Evolutionary conservation across 306 rosid species (phyloP), one percentile per base, ranked within the genome.

Genomic region (Casuarina equisetifolia): DNA sequence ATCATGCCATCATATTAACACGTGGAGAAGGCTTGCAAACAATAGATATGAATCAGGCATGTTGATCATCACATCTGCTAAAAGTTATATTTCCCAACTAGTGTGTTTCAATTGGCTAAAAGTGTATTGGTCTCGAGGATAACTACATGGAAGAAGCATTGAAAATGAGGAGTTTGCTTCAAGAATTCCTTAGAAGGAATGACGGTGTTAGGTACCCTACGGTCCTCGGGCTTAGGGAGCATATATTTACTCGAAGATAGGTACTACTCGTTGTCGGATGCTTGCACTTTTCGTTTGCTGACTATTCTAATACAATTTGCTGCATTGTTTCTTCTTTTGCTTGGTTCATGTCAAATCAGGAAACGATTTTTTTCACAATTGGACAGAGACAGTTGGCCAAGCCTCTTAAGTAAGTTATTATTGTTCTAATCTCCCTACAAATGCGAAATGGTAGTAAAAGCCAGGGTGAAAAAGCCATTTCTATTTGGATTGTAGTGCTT

Each of bases 311-410:
- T 84, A 59, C 68, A 76, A 48, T 81, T 79, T 40, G 74, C 49
- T 88, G 79, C 90, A 95, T 97, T 92, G 98, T 95, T 86, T 95
- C 98, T 81, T 95, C 98, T 77, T 96, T 95, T 78, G 98, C 98
- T 62, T 95, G 98, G 98, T 95, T 95, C 93, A 95, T 95, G 98
- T 95, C 98, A 82, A 95, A 95, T 89, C 98, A 95, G 83, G 98
- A 95, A 85, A 95, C 97, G 57, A 92, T 97, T 89, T 95, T 95
- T 80, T 97, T 95, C 76, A 92, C 97, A 43, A 95, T 95, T 83
- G 98, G 98, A 73, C 98, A 95, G 87, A 89, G 98, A 87, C 83
- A 92, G 80, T 77, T 95, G 88, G 98, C 98, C 79, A 91, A 91
- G 84, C 98, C 98, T 55, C 88, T 95, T 81, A 95, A 62, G 98